Evolutionary conservation across 129 eudicot genomes (phyloP).

Genomic region (Apium graveolens): DNA sequence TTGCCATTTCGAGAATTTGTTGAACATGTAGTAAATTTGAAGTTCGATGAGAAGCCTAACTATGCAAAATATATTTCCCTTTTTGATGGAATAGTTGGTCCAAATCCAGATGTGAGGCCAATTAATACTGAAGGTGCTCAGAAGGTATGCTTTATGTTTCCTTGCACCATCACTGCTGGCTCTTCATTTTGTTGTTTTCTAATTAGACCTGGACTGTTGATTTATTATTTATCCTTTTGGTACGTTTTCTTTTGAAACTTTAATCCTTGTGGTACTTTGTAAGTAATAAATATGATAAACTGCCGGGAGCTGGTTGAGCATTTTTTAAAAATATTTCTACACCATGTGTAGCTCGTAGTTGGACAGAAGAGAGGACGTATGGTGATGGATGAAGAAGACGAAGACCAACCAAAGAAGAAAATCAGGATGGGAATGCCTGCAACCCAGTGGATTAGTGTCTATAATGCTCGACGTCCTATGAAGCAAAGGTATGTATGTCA

Average conservation of each 20-base stretch:
- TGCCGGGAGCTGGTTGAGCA: not conserved
- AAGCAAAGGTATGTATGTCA: slow-evolving; percentile 60
- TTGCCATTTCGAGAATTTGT: slow-evolving; percentile 68
- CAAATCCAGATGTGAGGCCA: slow-evolving; percentile 81
- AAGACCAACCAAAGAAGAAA: slow-evolving; percentile 84
- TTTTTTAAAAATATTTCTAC: not conserved
- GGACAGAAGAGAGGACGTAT: slow-evolving; percentile 80
- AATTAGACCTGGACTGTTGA: not conserved
- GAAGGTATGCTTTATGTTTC: slow-evolving; percentile 45
- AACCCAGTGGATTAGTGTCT: slow-evolving; percentile 86
- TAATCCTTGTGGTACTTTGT: not conserved
- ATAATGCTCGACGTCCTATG: slow-evolving; percentile 81
- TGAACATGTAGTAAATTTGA: slow-evolving; percentile 70
- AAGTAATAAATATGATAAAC: not conserved
- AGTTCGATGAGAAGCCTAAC: slow-evolving; percentile 75
- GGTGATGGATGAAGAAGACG: slow-evolving; percentile 59
- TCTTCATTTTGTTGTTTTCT: not conserved
- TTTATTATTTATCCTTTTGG: not conserved
- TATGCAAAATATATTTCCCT: slow-evolving; percentile 77
- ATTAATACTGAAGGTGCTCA: slow-evolving; percentile 81
- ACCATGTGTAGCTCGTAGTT: slow-evolving; percentile 48
- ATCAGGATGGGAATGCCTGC: slow-evolving; percentile 89
- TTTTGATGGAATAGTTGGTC: slow-evolving; percentile 88
- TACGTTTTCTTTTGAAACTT: not conserved
- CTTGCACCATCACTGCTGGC: not conserved